Conservation (phyloP, 441 rosid genomes). For the Populus trichocarpa region DNA sequence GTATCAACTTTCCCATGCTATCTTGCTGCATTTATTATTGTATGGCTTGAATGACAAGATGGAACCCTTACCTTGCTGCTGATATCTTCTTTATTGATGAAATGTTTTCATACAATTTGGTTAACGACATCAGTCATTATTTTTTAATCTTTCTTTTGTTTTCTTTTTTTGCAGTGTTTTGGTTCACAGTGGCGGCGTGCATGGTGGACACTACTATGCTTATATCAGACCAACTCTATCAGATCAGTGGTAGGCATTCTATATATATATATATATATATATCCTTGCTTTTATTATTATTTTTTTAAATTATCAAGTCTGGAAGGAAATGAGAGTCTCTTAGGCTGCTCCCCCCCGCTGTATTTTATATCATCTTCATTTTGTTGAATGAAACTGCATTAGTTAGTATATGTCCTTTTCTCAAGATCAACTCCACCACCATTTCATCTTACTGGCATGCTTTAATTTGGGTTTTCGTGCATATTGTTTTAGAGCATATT, state of each 20-base stretch:
- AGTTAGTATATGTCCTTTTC: neutral
- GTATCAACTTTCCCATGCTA: slow-evolving; percentile 25
- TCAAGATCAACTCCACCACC: neutral
- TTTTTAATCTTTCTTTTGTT: neutral
- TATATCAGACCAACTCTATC: slow-evolving; percentile 84
- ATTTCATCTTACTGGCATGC: neutral
- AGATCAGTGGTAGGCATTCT: slow-evolving; percentile 65
- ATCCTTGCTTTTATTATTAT: neutral
- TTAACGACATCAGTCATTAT: neutral
- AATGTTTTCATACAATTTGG: neutral
- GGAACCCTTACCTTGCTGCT: neutral
- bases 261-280: too few species aligned
- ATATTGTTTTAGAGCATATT: neutral
- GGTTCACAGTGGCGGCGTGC: slow-evolving; percentile 92
- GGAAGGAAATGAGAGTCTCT: neutral
- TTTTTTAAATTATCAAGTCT: neutral
- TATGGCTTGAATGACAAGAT: neutral
- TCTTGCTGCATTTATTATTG: neutral
- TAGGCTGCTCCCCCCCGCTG: neutral
- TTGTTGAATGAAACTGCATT: neutral
- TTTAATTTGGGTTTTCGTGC: neutral
- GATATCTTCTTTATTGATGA: neutral
- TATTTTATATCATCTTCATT: neutral
- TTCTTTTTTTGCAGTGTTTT: slow-evolving; percentile 50
- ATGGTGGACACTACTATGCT: slow-evolving; percentile 94